Evolutionary conservation across 306 rosid species (phyloP), one percentile per base, ranked within the genome.

Genomic region (Trifolium fragiferum): DNA sequence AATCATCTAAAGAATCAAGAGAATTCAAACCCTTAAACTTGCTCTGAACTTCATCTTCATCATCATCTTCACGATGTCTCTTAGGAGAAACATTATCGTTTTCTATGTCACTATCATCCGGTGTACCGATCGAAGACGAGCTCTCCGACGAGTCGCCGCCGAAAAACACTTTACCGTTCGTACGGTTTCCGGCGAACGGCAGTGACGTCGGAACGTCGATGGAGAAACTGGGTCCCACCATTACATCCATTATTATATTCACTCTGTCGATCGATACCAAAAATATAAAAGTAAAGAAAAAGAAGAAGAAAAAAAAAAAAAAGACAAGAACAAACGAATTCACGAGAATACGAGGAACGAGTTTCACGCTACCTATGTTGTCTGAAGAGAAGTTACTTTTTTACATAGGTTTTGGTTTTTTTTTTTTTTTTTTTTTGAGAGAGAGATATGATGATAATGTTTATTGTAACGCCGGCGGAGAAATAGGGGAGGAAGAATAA

Each of bases 91-190:
- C 68, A 51, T 10, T 6, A 4, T 51, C 73, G 43, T 71, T 10
- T 19, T 76, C 68, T n/a, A 43, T 38, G 15, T 79, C 89, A 58
- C 84, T 87, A 44, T 84, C 92, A 8, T 83, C 91, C 0, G 93
- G 96, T 15, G 76, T 85, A n/a, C 97, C 98, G 71, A 90, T 93
- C 74, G 98, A 86, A 4, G 98, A 93, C 4, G 91, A 85, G 20
- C 78, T 76, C 33, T 68, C 85, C 15, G 86, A 79, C 2, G 81
- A 82, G 0, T 80, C 85, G 5, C 43, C 86, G 10, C 32, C 89
- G 41, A 41, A 68, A 69, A 61, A 19, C 13, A 9, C 66, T 59
- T 50, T 8, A 13, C 20, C 71, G 8, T 27, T 19, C 9, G 61
- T 55, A 2, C 7, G 66, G 33, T 77, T 78, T 0, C 66, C 41